Evolutionary conservation across 495 filamentous ascomycete genomes (phyloP), one percentile per base, ranked within the genome.

Genomic region (Aspergillus ostianus): DNA sequence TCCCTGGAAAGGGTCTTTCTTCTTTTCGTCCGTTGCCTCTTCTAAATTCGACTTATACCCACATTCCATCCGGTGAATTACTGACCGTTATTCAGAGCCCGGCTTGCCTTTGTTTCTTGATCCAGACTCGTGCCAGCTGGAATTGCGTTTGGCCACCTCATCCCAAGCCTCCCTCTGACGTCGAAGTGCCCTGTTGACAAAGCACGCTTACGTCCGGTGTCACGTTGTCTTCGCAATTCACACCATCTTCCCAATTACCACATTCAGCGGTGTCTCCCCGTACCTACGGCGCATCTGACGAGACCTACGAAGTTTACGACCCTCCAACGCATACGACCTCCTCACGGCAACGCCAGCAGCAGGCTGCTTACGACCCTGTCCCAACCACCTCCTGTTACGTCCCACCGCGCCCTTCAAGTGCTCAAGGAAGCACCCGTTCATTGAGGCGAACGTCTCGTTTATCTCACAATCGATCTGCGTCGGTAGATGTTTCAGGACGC

Each of bases 271-370:
- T 80, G 77, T 72, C 74, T 80, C 70, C 65, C 66, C 66, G 69
- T 65, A 64, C 59, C 64, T 62, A 53, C 59, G 63, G 65, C 68
- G 64, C 71, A 46, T 70, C 72, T 83, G 65, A 87, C 84, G 85
- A 87, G 74, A 72, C 75, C 73, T 73, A 87, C 85, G 84, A 86
- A 68, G 58, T 72, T 77, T 56, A 85, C 84, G 81, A 84, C 75
- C 75, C 68, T 53, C 56, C 70, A 53, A 71, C 75, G 47, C 71
- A 80, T 67, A 81, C 80, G 73, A 81, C 77, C 60, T 75, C 72
- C 63, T 67, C 79, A 66, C 75, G 69, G 74, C 84, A 85, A 75
- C 84, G 79, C 79, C 84, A 84, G 77, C 77, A 79, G 72, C 83
- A 81, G 69, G 74, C 71, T 70, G 67, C 65, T 67, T 62, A 53